Conservation (phyloP, 352 stramenopile genomes). For the Elongisporangium anandrum region DNA sequence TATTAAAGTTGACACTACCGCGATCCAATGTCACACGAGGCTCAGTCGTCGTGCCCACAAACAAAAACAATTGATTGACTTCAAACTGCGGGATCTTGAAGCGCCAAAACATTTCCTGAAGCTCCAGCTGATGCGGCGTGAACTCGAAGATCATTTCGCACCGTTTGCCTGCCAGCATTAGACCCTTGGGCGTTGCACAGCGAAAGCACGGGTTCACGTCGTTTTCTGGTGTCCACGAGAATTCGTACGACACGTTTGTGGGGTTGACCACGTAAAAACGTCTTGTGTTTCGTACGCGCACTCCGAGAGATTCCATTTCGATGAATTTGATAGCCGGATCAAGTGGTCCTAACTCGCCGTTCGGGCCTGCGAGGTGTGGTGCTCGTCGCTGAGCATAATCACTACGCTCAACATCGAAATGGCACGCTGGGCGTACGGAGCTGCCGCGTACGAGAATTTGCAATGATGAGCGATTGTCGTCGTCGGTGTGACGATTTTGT, state of each 20-base stretch:
- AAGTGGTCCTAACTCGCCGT: conserved; percentile 75
- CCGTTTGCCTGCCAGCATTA: conserved; percentile 90
- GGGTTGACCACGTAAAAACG: conserved; percentile 94
- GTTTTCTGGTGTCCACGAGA: conserved; percentile 83
- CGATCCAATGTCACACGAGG: conserved; percentile 86
- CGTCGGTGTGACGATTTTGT: background rate
- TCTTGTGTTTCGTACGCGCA: conserved; percentile 88
- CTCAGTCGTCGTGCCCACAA: conserved; percentile 90
- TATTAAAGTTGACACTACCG: conserved; percentile 90
- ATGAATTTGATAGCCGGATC: conserved; percentile 88
- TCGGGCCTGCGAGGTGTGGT: conserved; percentile 68
- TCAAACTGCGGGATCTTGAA: conserved; percentile 89
- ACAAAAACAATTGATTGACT: conserved; percentile 89
- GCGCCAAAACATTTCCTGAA: conserved; percentile 91
- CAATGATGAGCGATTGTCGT: conserved; percentile 7
- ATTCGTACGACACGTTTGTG: conserved; percentile 93
- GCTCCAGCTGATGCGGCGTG: conserved; percentile 84
- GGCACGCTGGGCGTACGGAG: conserved; percentile 86
- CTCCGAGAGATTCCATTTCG: conserved; percentile 90
- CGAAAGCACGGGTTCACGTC: conserved; percentile 81
- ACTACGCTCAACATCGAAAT: conserved; percentile 90
- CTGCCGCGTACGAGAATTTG: conserved; percentile 60
- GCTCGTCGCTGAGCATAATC: conserved; percentile 83
- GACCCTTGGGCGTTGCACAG: conserved; percentile 86
- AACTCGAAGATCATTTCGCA: conserved; percentile 97